Evolutionary conservation across 2,329 filamentous ascomycete genomes (phyloP).

Genomic region (Lasiodiplodia hormozganensis): DNA sequence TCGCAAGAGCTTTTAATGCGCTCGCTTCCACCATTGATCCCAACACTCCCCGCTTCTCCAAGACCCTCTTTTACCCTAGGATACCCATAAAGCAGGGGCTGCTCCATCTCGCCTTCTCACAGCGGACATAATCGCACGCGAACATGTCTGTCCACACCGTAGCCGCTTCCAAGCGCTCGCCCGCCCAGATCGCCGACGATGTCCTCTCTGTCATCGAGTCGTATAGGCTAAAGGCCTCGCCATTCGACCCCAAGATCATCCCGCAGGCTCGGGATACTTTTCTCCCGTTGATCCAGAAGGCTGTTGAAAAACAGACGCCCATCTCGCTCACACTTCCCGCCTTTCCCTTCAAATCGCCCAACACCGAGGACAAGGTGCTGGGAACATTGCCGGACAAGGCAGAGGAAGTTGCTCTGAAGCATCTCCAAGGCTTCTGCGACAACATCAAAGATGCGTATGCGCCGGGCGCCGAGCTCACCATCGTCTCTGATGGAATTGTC

Average conservation of each 20-base stretch:
- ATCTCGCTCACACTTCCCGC: constrained; percentile 56
- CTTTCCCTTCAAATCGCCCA: constrained; percentile 69
- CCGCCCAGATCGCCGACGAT: constrained; percentile 15
- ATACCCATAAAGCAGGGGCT: not conserved
- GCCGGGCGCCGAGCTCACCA: constrained; percentile 50
- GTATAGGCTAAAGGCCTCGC: constrained; percentile 24
- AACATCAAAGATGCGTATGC: constrained; percentile 49
- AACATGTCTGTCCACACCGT: constrained; percentile 23
- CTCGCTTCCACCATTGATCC: too few relatives aligned
- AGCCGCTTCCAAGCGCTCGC: constrained; percentile 1
- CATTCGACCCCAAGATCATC: constrained; percentile 27
- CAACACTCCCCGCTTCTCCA: not conserved
- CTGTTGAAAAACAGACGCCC: constrained; percentile 38
- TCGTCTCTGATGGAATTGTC: constrained; percentile 54
- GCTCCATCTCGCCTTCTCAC: constrained; percentile 1
- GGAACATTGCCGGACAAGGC: constrained; percentile 53
- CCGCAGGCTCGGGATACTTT: constrained; percentile 24
- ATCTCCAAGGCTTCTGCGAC: constrained; percentile 51
- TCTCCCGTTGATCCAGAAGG: constrained; percentile 29
- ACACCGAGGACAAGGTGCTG: constrained; percentile 62
- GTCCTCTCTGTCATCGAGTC: constrained; percentile 28
- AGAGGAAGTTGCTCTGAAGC: constrained; percentile 51
- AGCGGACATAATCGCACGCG: not conserved
- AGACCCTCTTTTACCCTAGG: not conserved
- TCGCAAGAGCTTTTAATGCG: not conserved